phyloP scores from a whole-genome alignment of 352 stramenopile genomes.

The Paralagenidium karlingii region DNA sequence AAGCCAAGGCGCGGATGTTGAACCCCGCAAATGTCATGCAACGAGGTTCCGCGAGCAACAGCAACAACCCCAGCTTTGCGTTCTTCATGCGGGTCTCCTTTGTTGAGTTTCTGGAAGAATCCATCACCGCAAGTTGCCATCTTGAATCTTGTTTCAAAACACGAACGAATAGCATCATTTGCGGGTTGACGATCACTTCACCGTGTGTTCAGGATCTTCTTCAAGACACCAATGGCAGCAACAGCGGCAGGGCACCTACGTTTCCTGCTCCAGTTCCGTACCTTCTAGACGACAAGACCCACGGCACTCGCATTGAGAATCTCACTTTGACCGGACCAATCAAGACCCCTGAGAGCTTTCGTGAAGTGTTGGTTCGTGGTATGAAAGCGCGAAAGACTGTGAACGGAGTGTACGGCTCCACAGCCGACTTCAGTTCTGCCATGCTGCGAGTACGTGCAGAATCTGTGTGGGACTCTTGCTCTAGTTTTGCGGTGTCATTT shows the following conservation, averaged over 20 bases:
- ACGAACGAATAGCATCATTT: too few species aligned
- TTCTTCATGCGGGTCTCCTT: slow-evolving; percentile 31
- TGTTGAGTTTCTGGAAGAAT: slow-evolving; percentile 41
- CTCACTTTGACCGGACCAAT: slow-evolving; percentile 16
- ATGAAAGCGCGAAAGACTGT: slow-evolving; percentile 11
- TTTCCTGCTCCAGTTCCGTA: too few species aligned
- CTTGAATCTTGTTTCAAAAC: too few species aligned
- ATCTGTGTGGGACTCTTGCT: too few species aligned
- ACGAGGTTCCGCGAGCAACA: too few species aligned
- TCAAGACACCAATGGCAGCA: background rate
- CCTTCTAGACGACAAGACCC: slow-evolving; percentile 9
- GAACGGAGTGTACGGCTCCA: slow-evolving; percentile 24
- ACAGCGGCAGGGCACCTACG: background rate
- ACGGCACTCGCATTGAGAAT: slow-evolving; percentile 12
- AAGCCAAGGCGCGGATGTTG: slow-evolving; percentile 12
- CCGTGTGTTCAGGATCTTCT: slow-evolving; percentile 14
- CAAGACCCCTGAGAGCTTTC: slow-evolving; percentile 8
- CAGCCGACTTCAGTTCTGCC: slow-evolving; percentile 27
- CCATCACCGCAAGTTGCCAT: slow-evolving; percentile 23
- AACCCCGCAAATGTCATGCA: slow-evolving; percentile 2
- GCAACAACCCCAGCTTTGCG: slow-evolving; percentile 2
- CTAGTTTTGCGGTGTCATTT: background rate
- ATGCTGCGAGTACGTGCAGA: slow-evolving; percentile 22
- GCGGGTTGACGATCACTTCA: background rate
- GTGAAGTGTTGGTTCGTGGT: slow-evolving; percentile 14